phyloP scores from a whole-genome alignment of 352 stramenopile genomes.

The Elongisporangium anandrum region DNA sequence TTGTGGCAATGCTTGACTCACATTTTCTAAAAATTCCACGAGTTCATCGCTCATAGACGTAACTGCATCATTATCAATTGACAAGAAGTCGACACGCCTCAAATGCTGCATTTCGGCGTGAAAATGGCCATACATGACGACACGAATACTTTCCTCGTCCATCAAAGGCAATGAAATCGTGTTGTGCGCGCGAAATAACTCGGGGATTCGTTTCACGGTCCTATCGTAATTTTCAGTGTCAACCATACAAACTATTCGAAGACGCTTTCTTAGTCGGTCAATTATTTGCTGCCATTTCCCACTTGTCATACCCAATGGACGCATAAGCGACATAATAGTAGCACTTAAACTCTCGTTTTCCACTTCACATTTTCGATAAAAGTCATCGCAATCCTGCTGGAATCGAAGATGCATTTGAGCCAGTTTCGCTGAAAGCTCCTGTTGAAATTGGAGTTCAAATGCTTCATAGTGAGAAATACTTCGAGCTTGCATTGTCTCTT shows the following conservation, averaged over 20 bases:
- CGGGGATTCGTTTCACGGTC: conserved; percentile 10
- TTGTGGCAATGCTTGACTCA: conserved; percentile 18
- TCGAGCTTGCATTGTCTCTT: conserved; percentile 17
- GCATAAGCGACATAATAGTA: conserved; percentile 74
- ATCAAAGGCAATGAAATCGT: conserved; percentile 25
- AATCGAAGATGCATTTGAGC: conserved; percentile 40
- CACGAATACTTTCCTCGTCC: conserved; percentile 18
- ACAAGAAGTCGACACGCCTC: conserved; percentile 4
- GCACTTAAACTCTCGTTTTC: conserved; percentile 67
- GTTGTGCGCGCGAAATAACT: conserved; percentile 27
- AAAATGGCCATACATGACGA: conserved; percentile 41
- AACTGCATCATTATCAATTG: neutral
- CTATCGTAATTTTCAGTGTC: conserved; percentile 15
- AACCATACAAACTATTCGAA: conserved; percentile 44
- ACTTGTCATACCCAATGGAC: conserved; percentile 60
- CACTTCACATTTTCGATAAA: conserved; percentile 48
- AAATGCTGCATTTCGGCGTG: conserved; percentile 26
- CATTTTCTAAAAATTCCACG: conserved; percentile 11
- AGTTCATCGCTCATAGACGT: conserved; percentile 9
- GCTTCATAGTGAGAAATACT: conserved; percentile 24
- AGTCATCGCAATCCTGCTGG: conserved; percentile 64
- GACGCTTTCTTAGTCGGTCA: conserved; percentile 38
- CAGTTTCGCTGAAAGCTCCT: conserved; percentile 28
- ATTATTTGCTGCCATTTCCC: conserved; percentile 68
- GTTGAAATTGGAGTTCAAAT: conserved; percentile 24